Percentiles rank a stretch among this genome's conserved stretches.
These are phyloP conservation scores for Chlorella variabilis DNA, from an alignment of 163 green algal species.

Conservation along the genomic window DNA sequence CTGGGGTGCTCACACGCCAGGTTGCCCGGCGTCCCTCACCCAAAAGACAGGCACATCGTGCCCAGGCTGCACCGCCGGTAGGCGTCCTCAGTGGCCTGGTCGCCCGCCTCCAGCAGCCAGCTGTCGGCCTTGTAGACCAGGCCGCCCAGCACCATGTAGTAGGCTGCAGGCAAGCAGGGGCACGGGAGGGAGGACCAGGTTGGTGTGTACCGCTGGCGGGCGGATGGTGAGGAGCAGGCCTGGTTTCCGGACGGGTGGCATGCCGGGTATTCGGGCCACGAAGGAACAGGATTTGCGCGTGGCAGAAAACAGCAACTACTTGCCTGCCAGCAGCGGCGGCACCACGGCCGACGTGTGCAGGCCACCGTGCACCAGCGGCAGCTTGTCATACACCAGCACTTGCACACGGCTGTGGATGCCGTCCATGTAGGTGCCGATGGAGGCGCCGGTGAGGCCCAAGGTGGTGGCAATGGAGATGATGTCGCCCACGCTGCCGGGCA, in stretches of 20 bases:
- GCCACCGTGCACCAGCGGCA: constrained; percentile 53
- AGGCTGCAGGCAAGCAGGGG: constrained; percentile 21
- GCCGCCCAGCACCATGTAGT: constrained; percentile 63
- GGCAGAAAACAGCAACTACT: no score
- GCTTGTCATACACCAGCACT: constrained; percentile 60
- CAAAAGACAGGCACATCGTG: constrained; percentile 49
- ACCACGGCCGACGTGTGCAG: constrained; percentile 65
- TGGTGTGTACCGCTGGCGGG: no score
- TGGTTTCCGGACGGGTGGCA: no score
- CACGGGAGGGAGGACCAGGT: background rate
- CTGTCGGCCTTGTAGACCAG: constrained; percentile 28
- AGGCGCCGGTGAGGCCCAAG: constrained; percentile 18
- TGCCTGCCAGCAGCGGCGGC: constrained; percentile 59
- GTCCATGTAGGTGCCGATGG: constrained; percentile 29
- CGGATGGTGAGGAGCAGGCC: no score
- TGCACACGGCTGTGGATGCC: constrained; percentile 35
- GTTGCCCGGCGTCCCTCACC: constrained; percentile 6
- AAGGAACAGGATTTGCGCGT: no score
- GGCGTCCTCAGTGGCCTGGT: constrained; percentile 7
- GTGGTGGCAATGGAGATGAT: background rate
- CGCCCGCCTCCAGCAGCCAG: constrained; percentile 11
- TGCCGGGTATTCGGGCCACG: no score
- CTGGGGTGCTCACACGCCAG: no score
- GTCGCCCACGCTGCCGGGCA: background rate
- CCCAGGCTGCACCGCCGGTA: constrained; percentile 20